phyloP scores from a whole-genome alignment of 148 eudicot species.

The Amaranthus cruentus region DNA sequence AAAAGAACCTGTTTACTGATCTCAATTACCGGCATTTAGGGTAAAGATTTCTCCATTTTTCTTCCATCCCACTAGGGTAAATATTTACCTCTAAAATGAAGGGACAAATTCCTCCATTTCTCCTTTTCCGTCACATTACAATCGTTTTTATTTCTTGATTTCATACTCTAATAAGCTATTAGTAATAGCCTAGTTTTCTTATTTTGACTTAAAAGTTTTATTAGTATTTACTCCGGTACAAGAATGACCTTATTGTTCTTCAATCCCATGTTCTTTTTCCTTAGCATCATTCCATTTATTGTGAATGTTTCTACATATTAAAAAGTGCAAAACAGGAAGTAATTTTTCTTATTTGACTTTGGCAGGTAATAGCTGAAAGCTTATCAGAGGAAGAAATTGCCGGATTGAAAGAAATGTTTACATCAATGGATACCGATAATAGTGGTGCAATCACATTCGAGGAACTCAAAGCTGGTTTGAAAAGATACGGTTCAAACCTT shows the following conservation, averaged over 20 bases:
- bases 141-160: no score
- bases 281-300: neutral
- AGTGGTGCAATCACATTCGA: slow-evolving; percentile 97
- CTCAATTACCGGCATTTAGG: neutral
- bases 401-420: slow-evolving; percentile 88
- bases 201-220: neutral
- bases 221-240: no score
- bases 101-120: no score
- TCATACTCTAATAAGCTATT: no score
- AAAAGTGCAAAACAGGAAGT: neutral
- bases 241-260: no score
- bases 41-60: no score
- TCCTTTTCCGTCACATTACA: no score
- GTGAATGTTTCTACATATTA: neutral
- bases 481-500: slow-evolving; percentile 89
- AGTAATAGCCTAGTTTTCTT: neutral
- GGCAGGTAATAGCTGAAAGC: slow-evolving; percentile 97
- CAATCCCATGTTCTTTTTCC: no score
- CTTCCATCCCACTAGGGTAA: no score
- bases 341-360: slow-evolving; percentile 13
- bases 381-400: slow-evolving; percentile 98
- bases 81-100: no score
- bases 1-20: neutral
- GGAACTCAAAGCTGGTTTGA: slow-evolving; percentile 92
- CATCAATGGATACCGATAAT: slow-evolving; percentile 94